Conservation (phyloP, 331 rosid species). For the Saraca asoca region DNA sequence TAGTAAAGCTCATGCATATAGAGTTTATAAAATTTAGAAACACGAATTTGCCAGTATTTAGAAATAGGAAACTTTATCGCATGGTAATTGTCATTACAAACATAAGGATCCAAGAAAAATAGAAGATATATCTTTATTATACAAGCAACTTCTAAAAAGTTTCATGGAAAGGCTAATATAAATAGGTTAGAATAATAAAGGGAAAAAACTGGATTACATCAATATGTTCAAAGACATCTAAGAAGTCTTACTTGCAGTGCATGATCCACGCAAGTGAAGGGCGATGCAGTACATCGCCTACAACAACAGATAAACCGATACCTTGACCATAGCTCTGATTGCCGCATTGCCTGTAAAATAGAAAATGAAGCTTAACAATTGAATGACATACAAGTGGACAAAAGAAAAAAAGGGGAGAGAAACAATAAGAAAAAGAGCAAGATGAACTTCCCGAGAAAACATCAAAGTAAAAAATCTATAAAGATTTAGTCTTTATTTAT, state of each 20-base stretch:
- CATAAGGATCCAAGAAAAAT: not conserved
- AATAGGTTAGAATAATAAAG: not conserved
- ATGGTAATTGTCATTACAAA: conserved; percentile 8
- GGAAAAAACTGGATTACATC: no score
- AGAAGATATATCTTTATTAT: not conserved
- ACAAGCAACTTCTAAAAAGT: conserved; percentile 2
- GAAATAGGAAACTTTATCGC: not conserved
- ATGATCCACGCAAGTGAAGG: conserved; percentile 54
- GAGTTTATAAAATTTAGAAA: not conserved
- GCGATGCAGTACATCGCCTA: conserved; percentile 52
- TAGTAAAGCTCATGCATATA: not conserved
- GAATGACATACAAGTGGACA: conserved; percentile 2
- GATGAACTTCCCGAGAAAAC: no score
- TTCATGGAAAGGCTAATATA: not conserved
- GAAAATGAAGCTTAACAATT: conserved; percentile 5
- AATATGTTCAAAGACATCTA: no score
- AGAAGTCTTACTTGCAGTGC: conserved; percentile 62
- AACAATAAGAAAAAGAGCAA: not conserved
- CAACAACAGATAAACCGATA: conserved; percentile 69
- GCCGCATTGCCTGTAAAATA: conserved; percentile 56
- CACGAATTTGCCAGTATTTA: not conserved
- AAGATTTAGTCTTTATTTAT: no score
- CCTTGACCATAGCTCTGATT: conserved; percentile 73
- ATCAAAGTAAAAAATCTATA: no score
- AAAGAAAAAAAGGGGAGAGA: not conserved